Evolutionary conservation across 2,329 filamentous ascomycete genomes (phyloP).

Genomic region (Fusarium redolens): DNA sequence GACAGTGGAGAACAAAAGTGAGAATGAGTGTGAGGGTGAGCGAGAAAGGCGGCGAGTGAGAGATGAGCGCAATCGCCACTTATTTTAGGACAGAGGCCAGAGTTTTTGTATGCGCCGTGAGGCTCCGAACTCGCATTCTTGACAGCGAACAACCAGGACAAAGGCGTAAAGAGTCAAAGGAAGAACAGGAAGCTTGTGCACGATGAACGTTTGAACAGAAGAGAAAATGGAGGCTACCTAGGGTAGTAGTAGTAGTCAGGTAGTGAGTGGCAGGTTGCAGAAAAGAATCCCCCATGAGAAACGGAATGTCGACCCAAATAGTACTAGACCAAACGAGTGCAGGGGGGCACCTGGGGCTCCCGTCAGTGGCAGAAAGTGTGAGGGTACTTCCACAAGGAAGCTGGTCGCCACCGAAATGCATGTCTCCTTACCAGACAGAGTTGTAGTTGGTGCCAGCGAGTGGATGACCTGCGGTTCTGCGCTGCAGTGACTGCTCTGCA

Average conservation of each 20-base stretch:
- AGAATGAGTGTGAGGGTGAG: background rate
- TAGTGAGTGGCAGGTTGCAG: slow-evolving; percentile 14
- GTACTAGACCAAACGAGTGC: slow-evolving; percentile 14
- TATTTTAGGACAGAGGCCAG: slow-evolving; percentile 28
- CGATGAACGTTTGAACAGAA: slow-evolving; percentile 4
- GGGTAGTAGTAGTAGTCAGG: background rate
- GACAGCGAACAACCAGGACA: background rate
- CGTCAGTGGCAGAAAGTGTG: background rate
- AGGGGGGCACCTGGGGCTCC: background rate
- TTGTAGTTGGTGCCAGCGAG: slow-evolving; percentile 13
- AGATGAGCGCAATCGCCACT: slow-evolving; percentile 36
- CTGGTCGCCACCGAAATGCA: slow-evolving; percentile 7
- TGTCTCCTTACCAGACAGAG: slow-evolving; percentile 20
- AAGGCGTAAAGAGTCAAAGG: background rate
- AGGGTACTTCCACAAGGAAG: background rate
- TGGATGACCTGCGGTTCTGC: background rate
- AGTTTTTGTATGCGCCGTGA: slow-evolving; percentile 10
- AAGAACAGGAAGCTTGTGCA: slow-evolving; percentile 4
- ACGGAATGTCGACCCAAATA: slow-evolving; percentile 18
- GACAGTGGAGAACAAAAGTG: slow-evolving; percentile 8
- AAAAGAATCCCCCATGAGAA: slow-evolving; percentile 18
- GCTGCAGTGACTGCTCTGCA: background rate
- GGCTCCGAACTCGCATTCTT: slow-evolving; percentile 24
- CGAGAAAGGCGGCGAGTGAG: slow-evolving; percentile 22
- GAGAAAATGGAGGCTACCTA: slow-evolving; percentile 18